Base-by-base conservation (phyloP, 2,329 filamentous ascomycete genomes). In the Colletotrichum costaricense region DNA sequence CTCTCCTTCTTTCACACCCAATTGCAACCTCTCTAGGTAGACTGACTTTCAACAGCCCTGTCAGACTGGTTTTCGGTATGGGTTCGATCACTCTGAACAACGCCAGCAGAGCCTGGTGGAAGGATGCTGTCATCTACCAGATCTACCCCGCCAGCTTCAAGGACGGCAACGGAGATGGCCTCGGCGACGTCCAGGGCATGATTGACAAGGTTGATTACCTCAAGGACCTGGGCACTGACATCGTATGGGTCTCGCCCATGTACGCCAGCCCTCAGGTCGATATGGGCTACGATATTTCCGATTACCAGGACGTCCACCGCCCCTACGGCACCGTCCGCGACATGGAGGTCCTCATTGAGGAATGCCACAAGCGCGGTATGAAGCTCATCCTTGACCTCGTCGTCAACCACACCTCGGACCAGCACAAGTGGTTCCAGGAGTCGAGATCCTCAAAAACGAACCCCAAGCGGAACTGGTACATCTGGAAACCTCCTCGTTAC, bases 301-400 rank as follows among this genome's bases (percentile, higher is more conserved):
- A 94, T 79, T 94, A 94, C 76, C 88, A 92, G 78, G 85, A 85
- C 30, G 89, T 94, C 33, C 88, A 93, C 76, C 82, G 86, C 2
- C 88, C 89, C 1, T 94, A 94, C 76, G 93, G 93, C 49, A 91
- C 91, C 1, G 84, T 94, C 8, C 84, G 86, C 72, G 92, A 94
- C 78, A 88, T 93, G 63, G 91, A 94, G 69, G 81, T 82, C 0
- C 80, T 94, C 46, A 91, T 93, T 63, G 78, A 86, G 30, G 88
- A 88, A 58, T 87, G 89, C 54, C 91, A 93, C 73, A 81, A 86
- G 19, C 86, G 91, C 4, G 90, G 88, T 3, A 93, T 95, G 89
- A 90, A 89, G 76, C 82, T 95, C 12, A 90, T 95, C 69, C 87
- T 95, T 72, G 93, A 95, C 78, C 85, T 95, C 3, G 93, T 95